Percentiles rank a stretch among this genome's conserved stretches.
Conservation (phyloP, 139 green algal genomes). For the Astrephomene gubernaculifera region DNA sequence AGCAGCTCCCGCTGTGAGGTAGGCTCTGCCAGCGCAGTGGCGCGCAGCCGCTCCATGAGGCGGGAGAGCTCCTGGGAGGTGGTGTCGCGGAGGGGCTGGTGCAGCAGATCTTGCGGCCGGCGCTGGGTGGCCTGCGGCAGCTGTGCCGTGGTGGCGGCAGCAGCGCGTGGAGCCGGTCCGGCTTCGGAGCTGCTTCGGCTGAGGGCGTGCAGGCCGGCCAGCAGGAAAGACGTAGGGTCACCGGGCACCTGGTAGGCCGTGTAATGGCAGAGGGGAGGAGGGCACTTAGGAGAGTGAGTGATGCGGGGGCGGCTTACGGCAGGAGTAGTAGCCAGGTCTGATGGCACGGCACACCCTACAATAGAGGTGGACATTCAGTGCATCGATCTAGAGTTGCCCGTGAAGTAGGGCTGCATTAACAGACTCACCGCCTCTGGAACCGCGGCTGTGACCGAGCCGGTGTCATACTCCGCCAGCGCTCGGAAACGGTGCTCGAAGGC, state of each 20-base stretch:
- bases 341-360: too few species aligned
- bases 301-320: too few species aligned
- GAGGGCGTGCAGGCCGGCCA: not conserved
- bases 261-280: too few species aligned
- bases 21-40: not conserved
- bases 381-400: too few species aligned
- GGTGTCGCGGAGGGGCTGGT: not conserved
- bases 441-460: not conserved
- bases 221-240: not conserved
- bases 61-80: not conserved
- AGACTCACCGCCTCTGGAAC: not conserved
- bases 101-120: not conserved
- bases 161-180: too few species aligned
- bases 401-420: not conserved
- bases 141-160: too few species aligned
- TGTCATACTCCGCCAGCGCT: conserved; percentile 1
- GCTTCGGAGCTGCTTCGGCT: too few species aligned
- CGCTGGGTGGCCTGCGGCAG: too few species aligned
- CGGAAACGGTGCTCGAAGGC: conserved; percentile 3
- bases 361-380: too few species aligned
- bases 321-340: too few species aligned
- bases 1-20: not conserved
- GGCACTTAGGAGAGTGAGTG: too few species aligned
- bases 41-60: not conserved
- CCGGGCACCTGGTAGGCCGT: not conserved